These are phyloP conservation scores for Paramyrothecium sp. DNA, from an alignment of 2,329 filamentous ascomycete species.

Conservation along the genomic window DNA sequence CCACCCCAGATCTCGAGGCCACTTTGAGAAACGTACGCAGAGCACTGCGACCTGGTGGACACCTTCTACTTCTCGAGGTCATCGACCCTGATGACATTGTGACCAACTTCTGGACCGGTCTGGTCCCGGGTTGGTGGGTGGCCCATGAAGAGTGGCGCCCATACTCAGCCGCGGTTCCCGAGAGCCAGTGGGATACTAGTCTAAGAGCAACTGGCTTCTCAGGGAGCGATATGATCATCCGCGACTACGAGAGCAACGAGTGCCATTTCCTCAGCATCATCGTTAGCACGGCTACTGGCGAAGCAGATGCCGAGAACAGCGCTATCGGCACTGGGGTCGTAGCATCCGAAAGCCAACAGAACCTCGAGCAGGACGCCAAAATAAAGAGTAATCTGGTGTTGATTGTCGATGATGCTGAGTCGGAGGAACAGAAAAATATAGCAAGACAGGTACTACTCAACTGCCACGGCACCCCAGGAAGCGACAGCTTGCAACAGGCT, in stretches of 20 bases:
- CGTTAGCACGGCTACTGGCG: constrained; percentile 2
- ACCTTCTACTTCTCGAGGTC: constrained; percentile 23
- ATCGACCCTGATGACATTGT: constrained; percentile 13
- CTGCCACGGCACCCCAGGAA: neutral
- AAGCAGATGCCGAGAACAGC: too few relatives aligned
- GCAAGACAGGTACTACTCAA: neutral
- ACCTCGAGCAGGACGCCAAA: too few relatives aligned
- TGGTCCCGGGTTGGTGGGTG: constrained; percentile 35
- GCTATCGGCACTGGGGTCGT: neutral
- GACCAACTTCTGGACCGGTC: constrained; percentile 20
- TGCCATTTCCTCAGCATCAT: constrained; percentile 4
- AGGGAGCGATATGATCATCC: constrained; percentile 4
- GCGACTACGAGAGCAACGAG: constrained; percentile 1
- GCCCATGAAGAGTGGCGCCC: constrained; percentile 17
- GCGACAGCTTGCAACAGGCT: neutral
- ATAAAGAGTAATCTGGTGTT: neutral
- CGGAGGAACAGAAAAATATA: neutral
- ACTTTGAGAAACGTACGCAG: constrained; percentile 14
- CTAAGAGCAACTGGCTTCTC: constrained; percentile 8
- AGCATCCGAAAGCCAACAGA: neutral
- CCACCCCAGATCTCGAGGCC: constrained; percentile 21
- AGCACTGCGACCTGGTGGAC: constrained; percentile 23
- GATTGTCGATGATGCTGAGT: neutral
- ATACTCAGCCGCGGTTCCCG: neutral
- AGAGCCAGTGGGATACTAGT: constrained; percentile 5